Conservation (phyloP, 768 basidiomycete genomes). For the Tylopilus rubrobrunneus region DNA sequence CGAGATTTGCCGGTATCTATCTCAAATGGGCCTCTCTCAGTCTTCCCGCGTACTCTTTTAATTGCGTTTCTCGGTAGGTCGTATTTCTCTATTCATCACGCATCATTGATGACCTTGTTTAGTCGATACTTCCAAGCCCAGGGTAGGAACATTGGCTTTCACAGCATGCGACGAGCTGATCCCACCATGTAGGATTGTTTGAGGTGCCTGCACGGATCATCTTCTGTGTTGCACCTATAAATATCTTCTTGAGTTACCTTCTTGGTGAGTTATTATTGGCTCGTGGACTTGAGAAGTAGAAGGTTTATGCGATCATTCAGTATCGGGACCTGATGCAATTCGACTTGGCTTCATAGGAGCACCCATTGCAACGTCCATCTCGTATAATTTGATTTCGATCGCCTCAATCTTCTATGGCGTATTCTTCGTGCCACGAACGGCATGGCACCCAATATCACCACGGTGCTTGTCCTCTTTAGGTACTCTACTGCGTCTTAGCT, state of each 20-base stretch:
- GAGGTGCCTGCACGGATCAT: conserved; percentile 82
- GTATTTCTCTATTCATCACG: conserved; percentile 22
- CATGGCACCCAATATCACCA: conserved; percentile 78
- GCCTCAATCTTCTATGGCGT: conserved; percentile 60
- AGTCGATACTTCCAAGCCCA: conserved; percentile 69
- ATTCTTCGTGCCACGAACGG: conserved; percentile 61
- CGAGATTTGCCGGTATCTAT: conserved; percentile 69
- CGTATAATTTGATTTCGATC: conserved; percentile 76
- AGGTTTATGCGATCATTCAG: conserved; percentile 49
- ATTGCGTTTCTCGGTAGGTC: conserved; percentile 44
- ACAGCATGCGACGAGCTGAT: conserved; percentile 20
- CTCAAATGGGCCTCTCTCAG: conserved; percentile 68
- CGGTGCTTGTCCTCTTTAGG: conserved; percentile 65
- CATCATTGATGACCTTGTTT: conserved; percentile 39
- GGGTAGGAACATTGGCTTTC: conserved; percentile 44
- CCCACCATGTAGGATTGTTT: conserved; percentile 55
- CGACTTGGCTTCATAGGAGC: conserved; percentile 90
- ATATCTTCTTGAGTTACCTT: conserved; percentile 79
- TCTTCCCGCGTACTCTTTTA: conserved; percentile 68
- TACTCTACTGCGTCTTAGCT: conserved; percentile 66
- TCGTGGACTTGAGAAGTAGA: too few species aligned
- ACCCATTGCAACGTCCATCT: conserved; percentile 82
- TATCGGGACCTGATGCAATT: conserved; percentile 82
- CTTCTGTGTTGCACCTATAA: conserved; percentile 77
- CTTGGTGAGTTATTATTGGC: conserved; percentile 49